Evolutionary conservation across 805 yeast species (phyloP).

Genomic region (Suhomyces xylopsoci): DNA sequence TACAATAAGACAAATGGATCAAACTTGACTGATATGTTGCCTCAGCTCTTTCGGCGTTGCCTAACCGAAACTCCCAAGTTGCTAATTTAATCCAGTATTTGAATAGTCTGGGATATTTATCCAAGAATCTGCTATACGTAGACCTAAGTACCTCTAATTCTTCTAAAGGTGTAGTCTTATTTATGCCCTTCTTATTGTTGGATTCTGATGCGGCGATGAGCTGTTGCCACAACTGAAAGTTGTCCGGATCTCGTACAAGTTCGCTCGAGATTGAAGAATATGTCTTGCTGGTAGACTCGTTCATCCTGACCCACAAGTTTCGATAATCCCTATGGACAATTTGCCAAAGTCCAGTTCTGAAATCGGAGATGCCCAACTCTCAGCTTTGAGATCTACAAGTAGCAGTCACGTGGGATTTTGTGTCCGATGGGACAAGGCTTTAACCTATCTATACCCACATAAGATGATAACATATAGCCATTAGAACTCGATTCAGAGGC

Average conservation of each 20-base stretch:
- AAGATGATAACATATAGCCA: not conserved
- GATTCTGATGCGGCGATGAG: slow-evolving; percentile 30
- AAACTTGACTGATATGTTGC: slow-evolving; percentile 19
- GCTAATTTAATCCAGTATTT: slow-evolving; percentile 62
- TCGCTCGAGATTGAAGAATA: slow-evolving; percentile 33
- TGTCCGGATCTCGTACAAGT: slow-evolving; percentile 33
- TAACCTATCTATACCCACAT: not conserved
- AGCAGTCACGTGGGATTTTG: not conserved
- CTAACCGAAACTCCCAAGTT: slow-evolving; percentile 43
- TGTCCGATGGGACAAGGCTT: not conserved
- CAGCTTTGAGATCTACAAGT: not conserved
- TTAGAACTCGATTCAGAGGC: not conserved
- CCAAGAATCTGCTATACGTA: slow-evolving; percentile 43
- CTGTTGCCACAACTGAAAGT: slow-evolving; percentile 36
- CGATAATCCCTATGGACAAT: not conserved
- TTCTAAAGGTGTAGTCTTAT: slow-evolving; percentile 29
- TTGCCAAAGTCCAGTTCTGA: not conserved
- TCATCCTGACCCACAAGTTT: not conserved
- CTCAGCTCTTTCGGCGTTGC: slow-evolving; percentile 36
- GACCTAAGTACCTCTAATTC: slow-evolving; percentile 33
- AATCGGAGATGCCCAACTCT: not conserved
- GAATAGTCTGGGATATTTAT: slow-evolving; percentile 47
- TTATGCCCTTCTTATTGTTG: slow-evolving; percentile 24
- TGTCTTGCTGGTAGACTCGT: slow-evolving; percentile 6
- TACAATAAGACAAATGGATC: slow-evolving; percentile 38